Evolutionary conservation across 2,329 filamentous ascomycete species (phyloP), one percentile per base, ranked within the genome.

Genomic region (Penicillium vulpinum): DNA sequence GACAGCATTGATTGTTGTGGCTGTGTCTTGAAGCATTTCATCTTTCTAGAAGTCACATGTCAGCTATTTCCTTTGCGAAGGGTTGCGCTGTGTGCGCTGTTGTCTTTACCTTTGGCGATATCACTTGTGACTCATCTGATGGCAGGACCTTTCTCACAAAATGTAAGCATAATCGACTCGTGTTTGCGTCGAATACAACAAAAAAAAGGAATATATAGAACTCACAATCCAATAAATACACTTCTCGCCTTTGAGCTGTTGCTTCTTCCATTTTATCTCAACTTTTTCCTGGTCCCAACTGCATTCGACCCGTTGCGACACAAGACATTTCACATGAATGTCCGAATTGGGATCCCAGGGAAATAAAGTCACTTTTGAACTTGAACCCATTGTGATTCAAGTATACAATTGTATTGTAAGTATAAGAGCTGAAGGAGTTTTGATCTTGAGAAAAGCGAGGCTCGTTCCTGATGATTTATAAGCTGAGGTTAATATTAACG

Each of bases 201-300:
- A 2, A 16, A 33, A 5, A n/a, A 26, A 10, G 2, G 2, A 16
- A 9, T 2, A 13, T 28, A 11, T 36, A 24, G 0, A 26, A 50
- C 58, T 62, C 33, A 66, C 63, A 57, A 66, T 64, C 63, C 63
- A 66, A 43, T 61, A 65, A 8, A 66, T 61, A 24, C 62, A 65
- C 13, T 66, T 66, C 9, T 44, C 36, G n/a, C 63, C 63, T 18
- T 50, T 51, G 1, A 44, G 47, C 36, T 66, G 63, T n/a, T 49
- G 36, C 5, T 57, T 36, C 33, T 38, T 51, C 63, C 63, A 66
- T 28, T 51, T 41, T 2, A n/a, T 43, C 18, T 63, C 58, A 13
- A 66, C 62, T 21, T 60, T 57, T 3, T 62, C 63, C 10, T 58
- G 41, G 28, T 66, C 33, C 63, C 63, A 66, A n/a, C 39, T 29